These are phyloP conservation scores for Apocynum venetum DNA, from an alignment of 257 asterid genomes.

Conservation along the genomic window DNA sequence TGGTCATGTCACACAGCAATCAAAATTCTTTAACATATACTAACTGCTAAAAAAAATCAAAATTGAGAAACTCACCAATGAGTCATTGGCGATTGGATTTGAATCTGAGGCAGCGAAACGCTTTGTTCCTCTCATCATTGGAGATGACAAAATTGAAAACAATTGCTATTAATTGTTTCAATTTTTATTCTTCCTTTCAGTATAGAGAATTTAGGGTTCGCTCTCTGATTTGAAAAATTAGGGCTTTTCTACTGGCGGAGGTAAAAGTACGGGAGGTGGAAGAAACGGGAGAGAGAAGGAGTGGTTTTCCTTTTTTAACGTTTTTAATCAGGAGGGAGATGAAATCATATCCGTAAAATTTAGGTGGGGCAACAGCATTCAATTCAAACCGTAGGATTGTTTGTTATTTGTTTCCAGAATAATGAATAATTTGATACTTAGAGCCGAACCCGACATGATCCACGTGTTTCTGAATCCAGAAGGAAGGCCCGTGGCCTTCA, in stretches of 20 bases:
- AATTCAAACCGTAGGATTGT: constrained; percentile 16
- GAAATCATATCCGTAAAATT: constrained; percentile 22
- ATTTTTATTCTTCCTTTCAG: not conserved
- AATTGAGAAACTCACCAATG: constrained; percentile 40
- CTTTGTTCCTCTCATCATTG: constrained; percentile 75
- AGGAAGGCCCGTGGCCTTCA: not conserved
- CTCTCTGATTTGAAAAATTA: constrained; percentile 21
- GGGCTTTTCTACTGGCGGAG: constrained; percentile 25
- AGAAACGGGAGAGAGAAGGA: not conserved
- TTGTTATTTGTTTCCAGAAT: too few species aligned
- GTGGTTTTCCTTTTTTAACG: not conserved
- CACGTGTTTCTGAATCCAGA: not conserved
- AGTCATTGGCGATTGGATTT: constrained; percentile 44
- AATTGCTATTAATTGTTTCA: not conserved
- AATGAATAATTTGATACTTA: not conserved
- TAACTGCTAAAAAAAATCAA: not conserved
- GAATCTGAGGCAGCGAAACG: constrained; percentile 65
- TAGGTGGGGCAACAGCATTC: constrained; percentile 20
- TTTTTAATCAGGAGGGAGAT: constrained; percentile 4
- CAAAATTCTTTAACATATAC: not conserved
- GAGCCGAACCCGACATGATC: not conserved
- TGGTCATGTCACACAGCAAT: not conserved
- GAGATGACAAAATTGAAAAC: not conserved
- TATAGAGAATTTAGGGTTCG: constrained; percentile 12
- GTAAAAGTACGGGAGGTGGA: constrained; percentile 1